Evolutionary conservation across 2,329 filamentous ascomycete species (phyloP).

Genomic region (Aspergillus novoparasiticus): DNA sequence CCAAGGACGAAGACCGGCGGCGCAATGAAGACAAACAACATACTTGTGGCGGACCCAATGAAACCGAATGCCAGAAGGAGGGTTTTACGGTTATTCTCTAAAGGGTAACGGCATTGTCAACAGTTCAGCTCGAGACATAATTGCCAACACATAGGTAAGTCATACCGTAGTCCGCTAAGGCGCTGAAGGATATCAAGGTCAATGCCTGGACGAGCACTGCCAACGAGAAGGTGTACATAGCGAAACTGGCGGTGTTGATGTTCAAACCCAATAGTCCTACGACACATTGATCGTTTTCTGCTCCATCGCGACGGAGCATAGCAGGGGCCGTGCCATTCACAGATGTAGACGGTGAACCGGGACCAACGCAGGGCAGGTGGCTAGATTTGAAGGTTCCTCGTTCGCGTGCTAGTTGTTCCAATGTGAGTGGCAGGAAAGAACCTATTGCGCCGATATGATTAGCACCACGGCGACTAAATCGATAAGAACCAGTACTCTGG

Average conservation of each 20-base stretch:
- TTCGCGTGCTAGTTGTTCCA: constrained; percentile 88
- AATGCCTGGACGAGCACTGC: constrained; percentile 84
- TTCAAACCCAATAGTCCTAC: constrained; percentile 35
- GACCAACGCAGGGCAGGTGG: constrained; percentile 34
- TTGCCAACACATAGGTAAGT: constrained; percentile 32
- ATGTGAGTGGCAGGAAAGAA: constrained; percentile 87
- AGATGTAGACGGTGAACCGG: constrained; percentile 22
- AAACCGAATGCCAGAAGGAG: constrained; percentile 79
- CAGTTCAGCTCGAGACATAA: neutral
- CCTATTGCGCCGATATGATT: constrained; percentile 49
- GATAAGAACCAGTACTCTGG: neutral
- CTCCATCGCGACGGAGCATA: constrained; percentile 22
- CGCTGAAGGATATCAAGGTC: constrained; percentile 71
- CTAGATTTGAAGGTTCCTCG: constrained; percentile 74
- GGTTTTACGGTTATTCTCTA: constrained; percentile 68
- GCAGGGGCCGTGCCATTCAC: constrained; percentile 20
- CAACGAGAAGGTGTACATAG: constrained; percentile 75
- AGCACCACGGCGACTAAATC: neutral
- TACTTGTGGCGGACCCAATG: constrained; percentile 75
- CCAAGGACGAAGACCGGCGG: constrained; percentile 77
- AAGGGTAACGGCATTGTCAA: constrained; percentile 1
- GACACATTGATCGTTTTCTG: constrained; percentile 34
- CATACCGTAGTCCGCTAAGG: constrained; percentile 76
- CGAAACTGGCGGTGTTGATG: constrained; percentile 44
- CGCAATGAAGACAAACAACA: constrained; percentile 79